A percentile compares a stretch with the other conserved stretches of the same genome.
phyloP scores from a whole-genome alignment of 2,329 filamentous ascomycete genomes.

The Diatrype stigma region DNA sequence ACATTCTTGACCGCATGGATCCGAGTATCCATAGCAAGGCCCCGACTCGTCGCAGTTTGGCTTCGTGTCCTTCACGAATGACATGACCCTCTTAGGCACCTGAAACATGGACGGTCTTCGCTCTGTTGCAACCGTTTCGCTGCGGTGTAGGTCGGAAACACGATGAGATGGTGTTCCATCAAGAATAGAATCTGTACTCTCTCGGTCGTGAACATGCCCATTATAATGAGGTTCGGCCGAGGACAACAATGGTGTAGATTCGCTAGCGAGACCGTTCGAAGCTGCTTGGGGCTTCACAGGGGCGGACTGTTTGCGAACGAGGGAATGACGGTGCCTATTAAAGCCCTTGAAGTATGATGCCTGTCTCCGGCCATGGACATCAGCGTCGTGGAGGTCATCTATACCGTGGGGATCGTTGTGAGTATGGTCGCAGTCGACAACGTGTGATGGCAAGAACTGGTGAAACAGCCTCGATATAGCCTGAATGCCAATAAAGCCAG shows the following conservation, averaged over 20 bases:
- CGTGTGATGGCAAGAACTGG: slow-evolving; percentile 69
- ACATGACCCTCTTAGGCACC: slow-evolving; percentile 54
- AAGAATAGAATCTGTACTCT: slow-evolving; percentile 23
- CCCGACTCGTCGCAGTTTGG: slow-evolving; percentile 57
- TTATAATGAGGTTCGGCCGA: slow-evolving; percentile 20
- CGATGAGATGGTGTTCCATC: slow-evolving; percentile 14
- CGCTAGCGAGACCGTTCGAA: slow-evolving; percentile 24
- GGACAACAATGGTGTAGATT: slow-evolving; percentile 47
- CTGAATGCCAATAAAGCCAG: slow-evolving; percentile 73
- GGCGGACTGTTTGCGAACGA: slow-evolving; percentile 7
- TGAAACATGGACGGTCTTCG: slow-evolving; percentile 51
- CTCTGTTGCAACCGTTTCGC: slow-evolving; percentile 25
- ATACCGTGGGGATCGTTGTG: slow-evolving; percentile 54
- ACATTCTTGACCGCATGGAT: slow-evolving; percentile 63
- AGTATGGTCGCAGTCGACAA: slow-evolving; percentile 75
- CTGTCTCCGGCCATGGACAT: slow-evolving; percentile 16
- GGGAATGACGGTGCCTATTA: slow-evolving; percentile 12
- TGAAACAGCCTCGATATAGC: slow-evolving; percentile 69
- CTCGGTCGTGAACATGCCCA: slow-evolving; percentile 17
- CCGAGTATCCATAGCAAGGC: slow-evolving; percentile 60
- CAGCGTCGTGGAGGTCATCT: slow-evolving; percentile 20
- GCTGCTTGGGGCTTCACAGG: slow-evolving; percentile 7
- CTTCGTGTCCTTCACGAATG: slow-evolving; percentile 63
- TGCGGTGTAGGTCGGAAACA: slow-evolving; percentile 9
- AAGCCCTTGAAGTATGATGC: slow-evolving; percentile 21